These are phyloP conservation scores for Corylus avellana DNA, from an alignment of 306 rosid genomes.

Conservation along the genomic window DNA sequence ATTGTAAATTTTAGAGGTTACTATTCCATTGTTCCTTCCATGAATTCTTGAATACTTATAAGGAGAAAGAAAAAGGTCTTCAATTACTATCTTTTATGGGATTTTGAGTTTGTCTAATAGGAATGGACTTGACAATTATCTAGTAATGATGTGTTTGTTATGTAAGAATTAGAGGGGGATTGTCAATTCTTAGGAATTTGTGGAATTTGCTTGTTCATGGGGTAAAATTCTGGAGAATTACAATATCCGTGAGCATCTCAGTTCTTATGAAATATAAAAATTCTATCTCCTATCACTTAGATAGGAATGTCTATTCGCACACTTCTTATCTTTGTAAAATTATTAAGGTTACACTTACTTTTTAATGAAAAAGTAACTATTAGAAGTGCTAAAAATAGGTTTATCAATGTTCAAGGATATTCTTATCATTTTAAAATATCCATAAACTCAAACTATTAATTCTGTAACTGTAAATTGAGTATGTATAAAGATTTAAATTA, in stretches of 20 bases:
- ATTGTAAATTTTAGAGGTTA: background rate
- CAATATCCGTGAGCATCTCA: background rate
- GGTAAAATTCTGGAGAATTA: background rate
- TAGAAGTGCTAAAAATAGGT: too few species aligned
- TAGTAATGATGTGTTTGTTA: background rate
- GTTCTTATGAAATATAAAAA: background rate
- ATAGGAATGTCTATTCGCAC: too few species aligned
- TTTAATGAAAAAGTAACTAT: background rate
- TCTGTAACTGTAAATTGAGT: too few species aligned
- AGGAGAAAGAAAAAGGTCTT: background rate
- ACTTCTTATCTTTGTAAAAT: too few species aligned
- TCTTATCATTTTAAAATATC: too few species aligned
- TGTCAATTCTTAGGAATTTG: background rate
- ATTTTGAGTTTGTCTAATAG: constrained; percentile 1
- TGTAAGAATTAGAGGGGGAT: background rate
- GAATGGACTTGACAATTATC: background rate
- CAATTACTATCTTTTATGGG: background rate
- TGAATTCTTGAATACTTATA: background rate
- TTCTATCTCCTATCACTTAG: too few species aligned
- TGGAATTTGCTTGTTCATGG: background rate
- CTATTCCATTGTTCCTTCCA: background rate
- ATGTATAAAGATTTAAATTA: too few species aligned
- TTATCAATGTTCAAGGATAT: too few species aligned
- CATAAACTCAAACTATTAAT: too few species aligned
- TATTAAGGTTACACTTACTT: background rate